These are phyloP conservation scores for Paxillus ammoniavirescens DNA, from an alignment of 768 basidiomycete species.

Conservation along the genomic window DNA sequence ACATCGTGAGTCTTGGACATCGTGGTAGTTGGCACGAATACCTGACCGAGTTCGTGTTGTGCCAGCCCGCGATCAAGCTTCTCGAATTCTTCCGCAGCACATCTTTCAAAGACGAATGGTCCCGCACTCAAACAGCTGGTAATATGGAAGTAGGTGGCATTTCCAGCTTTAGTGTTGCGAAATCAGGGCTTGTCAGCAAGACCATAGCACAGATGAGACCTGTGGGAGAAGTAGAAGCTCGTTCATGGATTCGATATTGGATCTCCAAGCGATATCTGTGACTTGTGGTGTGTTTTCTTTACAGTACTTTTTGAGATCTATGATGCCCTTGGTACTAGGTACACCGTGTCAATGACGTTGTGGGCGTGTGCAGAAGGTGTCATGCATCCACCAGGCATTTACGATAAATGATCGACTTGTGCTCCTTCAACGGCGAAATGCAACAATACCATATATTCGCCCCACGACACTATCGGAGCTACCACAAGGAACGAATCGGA, in stretches of 20 bases:
- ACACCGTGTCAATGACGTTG: too few relatives aligned
- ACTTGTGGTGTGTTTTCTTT: neutral
- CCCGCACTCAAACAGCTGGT: neutral
- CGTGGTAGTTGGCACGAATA: too few relatives aligned
- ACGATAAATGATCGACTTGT: too few relatives aligned
- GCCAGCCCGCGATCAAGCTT: conserved; percentile 33
- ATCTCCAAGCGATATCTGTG: conserved; percentile 10
- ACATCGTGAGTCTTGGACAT: conserved; percentile 1
- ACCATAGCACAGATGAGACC: conserved; percentile 12
- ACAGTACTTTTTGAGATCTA: too few relatives aligned
- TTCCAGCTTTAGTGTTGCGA: conserved; percentile 2
- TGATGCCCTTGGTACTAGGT: too few relatives aligned
- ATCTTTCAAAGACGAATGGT: neutral
- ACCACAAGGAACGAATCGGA: too few relatives aligned
- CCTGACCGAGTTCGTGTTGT: neutral
- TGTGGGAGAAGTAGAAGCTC: conserved; percentile 11
- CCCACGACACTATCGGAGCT: too few relatives aligned
- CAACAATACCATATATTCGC: too few relatives aligned
- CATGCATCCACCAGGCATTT: too few relatives aligned
- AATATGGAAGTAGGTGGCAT: conserved; percentile 4
- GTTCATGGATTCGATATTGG: conserved; percentile 23
- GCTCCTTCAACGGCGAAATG: too few relatives aligned
- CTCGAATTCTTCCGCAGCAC: conserved; percentile 26
- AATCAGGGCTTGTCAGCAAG: conserved; percentile 10
- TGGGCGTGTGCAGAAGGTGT: too few relatives aligned